Evolutionary conservation across 2,329 filamentous ascomycete species (phyloP).

Genomic region (Fusarium robinianum): DNA sequence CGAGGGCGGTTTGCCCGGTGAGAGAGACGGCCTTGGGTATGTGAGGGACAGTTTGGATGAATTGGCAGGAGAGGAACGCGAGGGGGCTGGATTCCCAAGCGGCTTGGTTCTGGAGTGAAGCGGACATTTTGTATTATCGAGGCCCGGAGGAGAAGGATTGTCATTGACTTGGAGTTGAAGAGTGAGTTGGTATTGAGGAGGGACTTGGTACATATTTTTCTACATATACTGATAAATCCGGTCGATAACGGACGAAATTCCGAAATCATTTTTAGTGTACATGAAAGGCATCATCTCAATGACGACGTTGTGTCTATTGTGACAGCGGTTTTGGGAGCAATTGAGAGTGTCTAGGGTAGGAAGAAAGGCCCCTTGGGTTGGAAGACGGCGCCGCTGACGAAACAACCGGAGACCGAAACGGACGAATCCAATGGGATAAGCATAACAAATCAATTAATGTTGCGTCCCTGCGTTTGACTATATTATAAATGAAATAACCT

Average conservation of each 20-base stretch:
- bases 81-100: slow-evolving; percentile 28
- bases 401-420: slow-evolving; percentile 29
- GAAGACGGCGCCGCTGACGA: not conserved
- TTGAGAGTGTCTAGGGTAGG: not conserved
- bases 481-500: no score
- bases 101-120: slow-evolving; percentile 26
- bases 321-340: no score
- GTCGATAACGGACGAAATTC: slow-evolving; percentile 24
- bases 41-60: slow-evolving; percentile 30
- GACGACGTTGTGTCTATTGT: no score
- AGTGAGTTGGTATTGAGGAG: not conserved
- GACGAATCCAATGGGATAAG: slow-evolving; percentile 10
- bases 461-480: no score
- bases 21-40: slow-evolving; percentile 36
- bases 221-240: no score
- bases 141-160: no score
- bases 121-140: slow-evolving; percentile 27
- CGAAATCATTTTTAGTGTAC: no score
- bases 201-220: no score
- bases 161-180: not conserved
- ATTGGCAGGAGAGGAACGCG: slow-evolving; percentile 34
- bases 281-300: no score
- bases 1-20: slow-evolving; percentile 48
- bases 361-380: slow-evolving; percentile 2
- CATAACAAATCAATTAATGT: no score